Base-by-base conservation (phyloP, 1,139 yeast species). In the Scheffersomyces parashehatae region DNA sequence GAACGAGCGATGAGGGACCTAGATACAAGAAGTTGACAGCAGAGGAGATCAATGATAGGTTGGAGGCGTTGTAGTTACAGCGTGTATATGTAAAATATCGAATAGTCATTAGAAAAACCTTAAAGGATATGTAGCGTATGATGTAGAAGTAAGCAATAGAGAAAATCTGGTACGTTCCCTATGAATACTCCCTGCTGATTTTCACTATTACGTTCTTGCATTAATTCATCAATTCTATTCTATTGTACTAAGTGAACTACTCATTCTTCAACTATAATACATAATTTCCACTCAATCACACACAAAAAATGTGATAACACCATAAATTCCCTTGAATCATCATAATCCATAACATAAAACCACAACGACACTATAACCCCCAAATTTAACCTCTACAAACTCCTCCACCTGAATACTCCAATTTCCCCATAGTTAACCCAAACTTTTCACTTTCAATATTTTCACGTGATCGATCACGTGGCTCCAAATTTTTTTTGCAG, bases 11-110 rank as follows among this genome's bases (percentile, higher is more conserved):
- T 26, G 71, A 68, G 42, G 98, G 99, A 11, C 98, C 99, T 46
- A 78, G 98, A 59, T 90, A 87, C 68, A 85, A 85, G 63, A 87
- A 85, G 62, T 77, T 93, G 56, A 70, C 91, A 29, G 77, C 95
- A 10, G 96, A 91, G 67, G 98, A 93, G 70, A 88, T 93, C 60
- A 88, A 90, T 66, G 99, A 93, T 72, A 85, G 97, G 69, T 77
- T 93, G 62, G 97, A 90, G 57, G 89, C 97, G 47, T 80, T 91
- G 73, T 91, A 75, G 65, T 29, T 35, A 36, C 29, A 14, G 31
- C 14, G 28, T 20, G 20, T 10, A 16, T 30, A 30, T 37, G 32
- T 29, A 29, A 29, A 29, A 13, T 14, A 31, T 31, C 15, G 20
- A 31, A 30, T 9, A 30, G 15, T 30, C 26, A 30, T 13, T 30